phyloP scores from a whole-genome alignment of 106 monocot species.

The Hemerocallis citrina region DNA sequence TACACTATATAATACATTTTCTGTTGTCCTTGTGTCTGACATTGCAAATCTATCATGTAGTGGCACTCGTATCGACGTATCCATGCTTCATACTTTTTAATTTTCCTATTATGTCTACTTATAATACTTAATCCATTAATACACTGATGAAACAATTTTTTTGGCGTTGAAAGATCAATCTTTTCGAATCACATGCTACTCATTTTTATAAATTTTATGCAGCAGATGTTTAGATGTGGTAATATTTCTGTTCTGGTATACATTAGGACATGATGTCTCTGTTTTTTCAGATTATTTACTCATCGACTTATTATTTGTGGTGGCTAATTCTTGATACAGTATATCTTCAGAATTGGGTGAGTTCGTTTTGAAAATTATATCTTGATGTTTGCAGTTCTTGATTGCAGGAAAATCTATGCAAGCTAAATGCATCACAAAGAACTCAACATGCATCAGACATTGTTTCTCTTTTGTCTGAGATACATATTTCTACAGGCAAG shows the following conservation, averaged over 20 bases:
- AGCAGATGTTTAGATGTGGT: background rate
- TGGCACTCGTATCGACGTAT: too few species aligned
- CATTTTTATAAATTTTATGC: too few species aligned
- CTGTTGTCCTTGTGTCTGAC: too few species aligned
- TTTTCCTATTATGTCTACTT: too few species aligned
- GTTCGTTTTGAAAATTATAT: background rate
- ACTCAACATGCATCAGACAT: constrained; percentile 82
- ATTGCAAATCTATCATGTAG: too few species aligned
- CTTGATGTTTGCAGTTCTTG: constrained; percentile 6
- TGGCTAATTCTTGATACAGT: background rate
- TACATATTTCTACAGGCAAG: constrained; percentile 73
- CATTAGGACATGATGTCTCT: background rate
- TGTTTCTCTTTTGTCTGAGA: constrained; percentile 91
- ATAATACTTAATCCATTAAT: too few species aligned
- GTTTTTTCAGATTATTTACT: background rate
- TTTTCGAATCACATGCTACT: too few species aligned
- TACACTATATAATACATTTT: too few species aligned
- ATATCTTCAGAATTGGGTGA: constrained; percentile 2
- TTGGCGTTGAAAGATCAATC: too few species aligned
- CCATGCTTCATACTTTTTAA: too few species aligned
- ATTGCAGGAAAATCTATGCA: constrained; percentile 84
- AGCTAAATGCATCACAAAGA: constrained; percentile 79
- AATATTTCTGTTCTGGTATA: background rate
- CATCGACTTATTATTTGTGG: background rate
- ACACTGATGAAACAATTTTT: too few species aligned